These are phyloP conservation scores for Neonectria faginata DNA, from an alignment of 2,329 filamentous ascomycete genomes.

Conservation along the genomic window DNA sequence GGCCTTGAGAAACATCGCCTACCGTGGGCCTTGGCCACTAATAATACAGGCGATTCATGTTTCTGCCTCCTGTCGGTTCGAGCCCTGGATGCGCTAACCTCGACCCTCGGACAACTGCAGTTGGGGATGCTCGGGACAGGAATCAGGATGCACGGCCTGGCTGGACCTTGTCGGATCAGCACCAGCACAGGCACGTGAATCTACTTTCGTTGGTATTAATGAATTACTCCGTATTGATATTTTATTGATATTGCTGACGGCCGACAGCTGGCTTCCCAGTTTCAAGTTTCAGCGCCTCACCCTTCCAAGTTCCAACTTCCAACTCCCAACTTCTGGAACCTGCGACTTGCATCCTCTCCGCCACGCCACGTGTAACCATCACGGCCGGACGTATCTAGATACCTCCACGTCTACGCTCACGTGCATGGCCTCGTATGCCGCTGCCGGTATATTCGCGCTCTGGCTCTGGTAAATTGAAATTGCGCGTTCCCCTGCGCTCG, in stretches of 20 bases:
- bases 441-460: neutral
- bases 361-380: constrained; percentile 20
- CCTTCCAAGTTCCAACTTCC: neutral
- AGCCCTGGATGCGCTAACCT: constrained; percentile 13
- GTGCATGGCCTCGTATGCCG: neutral
- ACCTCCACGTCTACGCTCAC: constrained; percentile 2
- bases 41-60: constrained; percentile 13
- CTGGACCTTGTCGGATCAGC: constrained; percentile 23
- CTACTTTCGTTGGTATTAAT: no score
- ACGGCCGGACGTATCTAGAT: constrained; percentile 5
- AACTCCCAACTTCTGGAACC: constrained; percentile 3
- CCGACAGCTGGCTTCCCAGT: no score
- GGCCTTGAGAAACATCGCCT: constrained; percentile 11
- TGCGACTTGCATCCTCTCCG: constrained; percentile 13
- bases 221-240: no score
- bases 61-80: constrained; percentile 7
- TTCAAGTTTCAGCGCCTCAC: no score
- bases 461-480: constrained; percentile 14
- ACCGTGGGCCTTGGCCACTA: constrained; percentile 10
- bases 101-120: neutral
- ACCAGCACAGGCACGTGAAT: constrained; percentile 15
- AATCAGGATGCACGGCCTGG: constrained; percentile 12
- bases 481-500: constrained; percentile 5
- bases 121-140: constrained; percentile 2
- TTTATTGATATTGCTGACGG: no score